phyloP scores from a whole-genome alignment of 331 rosid species.

The Malus hybrid region DNA sequence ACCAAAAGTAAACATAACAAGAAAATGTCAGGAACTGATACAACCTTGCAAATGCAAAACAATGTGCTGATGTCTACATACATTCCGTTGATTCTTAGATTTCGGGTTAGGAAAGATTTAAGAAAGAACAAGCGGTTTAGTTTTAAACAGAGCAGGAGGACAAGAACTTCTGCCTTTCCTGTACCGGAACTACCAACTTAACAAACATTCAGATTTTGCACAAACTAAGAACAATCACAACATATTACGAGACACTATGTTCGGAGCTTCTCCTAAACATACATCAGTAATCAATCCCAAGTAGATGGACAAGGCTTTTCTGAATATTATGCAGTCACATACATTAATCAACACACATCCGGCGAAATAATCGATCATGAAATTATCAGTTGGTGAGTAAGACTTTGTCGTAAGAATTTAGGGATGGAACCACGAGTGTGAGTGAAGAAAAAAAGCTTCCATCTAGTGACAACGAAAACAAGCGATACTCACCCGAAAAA shows the following conservation, averaged over 20 bases:
- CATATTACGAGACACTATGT: neutral
- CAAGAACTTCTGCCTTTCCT: neutral
- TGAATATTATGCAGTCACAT: neutral
- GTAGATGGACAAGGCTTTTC: neutral
- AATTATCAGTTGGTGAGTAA: neutral
- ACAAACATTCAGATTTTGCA: neutral
- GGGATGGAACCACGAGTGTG: neutral
- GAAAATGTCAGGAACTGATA: neutral
- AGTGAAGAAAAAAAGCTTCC: neutral
- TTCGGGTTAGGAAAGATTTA: neutral
- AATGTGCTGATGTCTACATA: neutral
- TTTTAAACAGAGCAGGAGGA: neutral
- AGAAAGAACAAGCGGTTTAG: neutral
- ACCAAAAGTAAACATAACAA: conserved; percentile 8
- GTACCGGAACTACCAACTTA: neutral
- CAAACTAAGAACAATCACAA: neutral
- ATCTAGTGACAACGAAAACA: neutral
- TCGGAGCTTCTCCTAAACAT: neutral
- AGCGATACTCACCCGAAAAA: conserved; percentile 52
- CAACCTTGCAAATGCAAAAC: neutral
- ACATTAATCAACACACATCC: neutral
- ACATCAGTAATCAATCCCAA: neutral
- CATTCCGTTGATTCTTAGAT: too few species aligned
- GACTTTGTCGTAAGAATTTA: neutral
- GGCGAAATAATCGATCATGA: neutral